Evolutionary conservation across 257 asterid species (phyloP).

Genomic region (Linderniella brevidens): DNA sequence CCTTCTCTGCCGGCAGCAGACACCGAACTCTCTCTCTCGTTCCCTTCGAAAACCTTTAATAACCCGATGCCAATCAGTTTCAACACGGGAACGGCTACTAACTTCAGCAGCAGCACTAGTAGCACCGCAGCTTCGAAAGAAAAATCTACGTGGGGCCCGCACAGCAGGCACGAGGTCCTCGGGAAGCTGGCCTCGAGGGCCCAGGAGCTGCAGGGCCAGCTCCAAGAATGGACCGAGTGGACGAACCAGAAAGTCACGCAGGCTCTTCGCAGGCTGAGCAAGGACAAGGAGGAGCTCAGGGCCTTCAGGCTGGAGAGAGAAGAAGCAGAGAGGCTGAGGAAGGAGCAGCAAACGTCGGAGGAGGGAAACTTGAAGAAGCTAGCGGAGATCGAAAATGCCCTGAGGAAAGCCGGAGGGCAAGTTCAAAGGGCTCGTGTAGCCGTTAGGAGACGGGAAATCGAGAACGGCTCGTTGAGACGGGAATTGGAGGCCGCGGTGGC

Average conservation of each 20-base stretch:
- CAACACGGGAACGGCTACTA: conserved; percentile 22
- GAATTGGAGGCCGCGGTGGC: conserved; percentile 76
- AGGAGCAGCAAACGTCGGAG: conserved; percentile 62
- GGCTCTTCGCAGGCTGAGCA: conserved; percentile 78
- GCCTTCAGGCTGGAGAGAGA: conserved; percentile 83
- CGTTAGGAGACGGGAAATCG: conserved; percentile 61
- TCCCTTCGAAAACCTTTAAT: conserved; percentile 38
- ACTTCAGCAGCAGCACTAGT: too few species aligned
- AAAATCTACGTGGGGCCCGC: conserved; percentile 37
- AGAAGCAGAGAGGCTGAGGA: conserved; percentile 79
- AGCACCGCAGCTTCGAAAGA: conserved; percentile 21
- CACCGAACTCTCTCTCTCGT: conserved; percentile 78
- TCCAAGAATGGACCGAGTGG: conserved; percentile 98
- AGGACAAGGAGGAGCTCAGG: conserved; percentile 85
- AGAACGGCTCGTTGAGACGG: conserved; percentile 44
- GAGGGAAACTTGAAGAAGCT: conserved; percentile 71
- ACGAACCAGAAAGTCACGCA: conserved; percentile 98
- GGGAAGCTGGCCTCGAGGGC: conserved; percentile 61
- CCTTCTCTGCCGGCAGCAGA: conserved; percentile 47
- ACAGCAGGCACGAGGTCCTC: conserved; percentile 68
- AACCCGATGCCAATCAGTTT: conserved; percentile 40
- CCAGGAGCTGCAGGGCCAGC: conserved; percentile 63
- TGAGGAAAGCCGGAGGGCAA: conserved; percentile 72
- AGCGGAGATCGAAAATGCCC: conserved; percentile 75
- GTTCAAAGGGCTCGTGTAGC: conserved; percentile 64